Percentiles rank a stretch among this genome's conserved stretches.
Conservation (phyloP, 768 basidiomycete species). For the Gymnopilus dilepis region DNA sequence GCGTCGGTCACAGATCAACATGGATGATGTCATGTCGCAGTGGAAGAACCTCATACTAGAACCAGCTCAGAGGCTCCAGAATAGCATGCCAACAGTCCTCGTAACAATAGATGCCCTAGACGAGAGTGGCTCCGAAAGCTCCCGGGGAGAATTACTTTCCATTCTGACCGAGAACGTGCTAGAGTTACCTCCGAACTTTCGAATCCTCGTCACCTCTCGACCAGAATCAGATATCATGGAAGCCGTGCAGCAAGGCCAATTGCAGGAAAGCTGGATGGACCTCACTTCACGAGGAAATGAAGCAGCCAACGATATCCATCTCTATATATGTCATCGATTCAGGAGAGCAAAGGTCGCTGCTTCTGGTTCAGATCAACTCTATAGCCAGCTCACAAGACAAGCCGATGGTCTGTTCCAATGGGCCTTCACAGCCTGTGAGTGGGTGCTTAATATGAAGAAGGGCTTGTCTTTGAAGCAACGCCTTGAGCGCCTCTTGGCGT, state of each 20-base stretch:
- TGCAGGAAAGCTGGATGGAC: not conserved
- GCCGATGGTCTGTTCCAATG: not conserved
- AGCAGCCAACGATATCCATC: not conserved
- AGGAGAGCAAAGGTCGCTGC: not conserved
- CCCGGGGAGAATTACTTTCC: not conserved
- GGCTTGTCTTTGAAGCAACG: not conserved
- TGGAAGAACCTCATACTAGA: not conserved
- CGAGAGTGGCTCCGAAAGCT: not conserved
- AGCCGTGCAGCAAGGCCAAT: not conserved
- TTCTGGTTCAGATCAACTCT: not conserved
- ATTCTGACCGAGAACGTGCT: not conserved
- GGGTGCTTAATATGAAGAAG: not conserved
- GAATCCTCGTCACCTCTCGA: not conserved
- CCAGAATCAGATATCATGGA: not conserved
- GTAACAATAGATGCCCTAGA: not conserved
- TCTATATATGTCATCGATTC: not conserved
- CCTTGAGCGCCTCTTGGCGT: not conserved
- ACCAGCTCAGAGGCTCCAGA: not conserved
- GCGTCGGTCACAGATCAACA: not conserved
- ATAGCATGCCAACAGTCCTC: not conserved
- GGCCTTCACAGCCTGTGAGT: not conserved
- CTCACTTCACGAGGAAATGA: not conserved
- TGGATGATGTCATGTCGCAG: not conserved
- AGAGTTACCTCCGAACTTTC: not conserved
- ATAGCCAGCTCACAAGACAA: not conserved